Percentiles rank a stretch among this genome's conserved stretches.
phyloP scores from a whole-genome alignment of 495 filamentous ascomycete species.

The Podospora sp. region DNA sequence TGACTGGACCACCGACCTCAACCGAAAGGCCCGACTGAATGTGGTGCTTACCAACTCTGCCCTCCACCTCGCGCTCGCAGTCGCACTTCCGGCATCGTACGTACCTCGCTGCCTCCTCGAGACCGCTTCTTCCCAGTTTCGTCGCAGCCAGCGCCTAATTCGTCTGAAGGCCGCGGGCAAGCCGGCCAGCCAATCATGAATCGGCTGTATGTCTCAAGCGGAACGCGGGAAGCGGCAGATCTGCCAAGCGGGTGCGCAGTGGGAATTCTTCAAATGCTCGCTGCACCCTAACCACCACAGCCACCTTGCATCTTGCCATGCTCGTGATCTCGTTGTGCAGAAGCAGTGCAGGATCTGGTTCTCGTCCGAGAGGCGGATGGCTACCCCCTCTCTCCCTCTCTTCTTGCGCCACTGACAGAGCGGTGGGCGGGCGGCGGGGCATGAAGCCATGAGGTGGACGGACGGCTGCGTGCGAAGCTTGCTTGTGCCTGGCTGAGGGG shows the following conservation, averaged over 20 bases:
- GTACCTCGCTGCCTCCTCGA: not conserved
- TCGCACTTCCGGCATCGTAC: not conserved
- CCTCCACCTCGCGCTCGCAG: not conserved
- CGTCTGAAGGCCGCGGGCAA: not conserved
- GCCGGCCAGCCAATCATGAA: not conserved
- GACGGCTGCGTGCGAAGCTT: too few species aligned
- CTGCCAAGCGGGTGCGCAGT: not conserved
- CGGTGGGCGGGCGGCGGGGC: not conserved
- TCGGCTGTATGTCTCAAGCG: not conserved
- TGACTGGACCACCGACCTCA: constrained; percentile 3
- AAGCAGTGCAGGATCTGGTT: not conserved
- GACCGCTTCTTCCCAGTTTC: not conserved
- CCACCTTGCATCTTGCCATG: not conserved
- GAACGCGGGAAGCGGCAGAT: not conserved
- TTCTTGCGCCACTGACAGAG: not conserved
- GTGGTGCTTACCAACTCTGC: constrained; percentile 11
- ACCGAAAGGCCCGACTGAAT: not conserved
- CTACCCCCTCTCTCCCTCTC: not conserved
- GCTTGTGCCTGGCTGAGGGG: not conserved
- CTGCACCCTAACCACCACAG: not conserved
- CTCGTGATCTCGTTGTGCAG: not conserved
- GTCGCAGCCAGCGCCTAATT: not conserved
- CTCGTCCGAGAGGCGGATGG: not conserved
- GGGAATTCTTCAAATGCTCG: not conserved
- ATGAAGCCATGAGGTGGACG: not conserved